Base-by-base conservation (phyloP, 768 basidiomycete species). In the Mycena pura region DNA sequence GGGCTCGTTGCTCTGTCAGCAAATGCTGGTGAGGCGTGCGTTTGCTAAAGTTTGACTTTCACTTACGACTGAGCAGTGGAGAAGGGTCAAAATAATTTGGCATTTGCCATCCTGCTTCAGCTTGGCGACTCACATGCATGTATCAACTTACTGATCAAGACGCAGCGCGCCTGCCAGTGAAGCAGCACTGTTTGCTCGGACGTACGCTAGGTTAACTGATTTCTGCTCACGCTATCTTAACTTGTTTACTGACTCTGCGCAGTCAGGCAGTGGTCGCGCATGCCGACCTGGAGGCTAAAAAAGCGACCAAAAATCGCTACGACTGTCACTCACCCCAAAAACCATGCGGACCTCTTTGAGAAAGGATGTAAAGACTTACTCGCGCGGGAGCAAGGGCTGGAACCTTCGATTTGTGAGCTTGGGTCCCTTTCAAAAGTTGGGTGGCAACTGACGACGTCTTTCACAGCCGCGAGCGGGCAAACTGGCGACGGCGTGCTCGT, bases 111-210 rank as follows among this genome's bases (percentile, higher is more conserved):
- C 3, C 82, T 86, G 29, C 85, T 96, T 66, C 93, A 96, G 75
- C 78, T 95, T 21, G 95, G 95, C 8, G 90, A 96, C 72, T 78
- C 88, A 0, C 78, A 81, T 22, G 78, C 83, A 5, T 96, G 95
- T 71, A 88, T 96, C 25, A 93, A 96, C 69, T 77, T 99, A 27
- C 79, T 99, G 25, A 76, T 91, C 46, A 86, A 89, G 70, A 99
- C 97, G 3, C 86, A 91, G 62, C 86, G 96, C 24, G 84, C 89
- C n/a, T 90, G n/a, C n/a, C n/a, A n/a, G 95, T 0, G 97, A 99
- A 74, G 97, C 95, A 9, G 96, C 95, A 9, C 73, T 97, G 59
- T 96, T 99, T 70, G 93, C 96, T 17, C 85, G 97, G 57, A 96
- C 95, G 9, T 98, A 98, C 76, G 87, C 88, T 4, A 90, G 88